Evolutionary conservation across 2,329 filamentous ascomycete species (phyloP), one percentile per base, ranked within the genome.

Genomic region (Periconia macrospinosa): DNA sequence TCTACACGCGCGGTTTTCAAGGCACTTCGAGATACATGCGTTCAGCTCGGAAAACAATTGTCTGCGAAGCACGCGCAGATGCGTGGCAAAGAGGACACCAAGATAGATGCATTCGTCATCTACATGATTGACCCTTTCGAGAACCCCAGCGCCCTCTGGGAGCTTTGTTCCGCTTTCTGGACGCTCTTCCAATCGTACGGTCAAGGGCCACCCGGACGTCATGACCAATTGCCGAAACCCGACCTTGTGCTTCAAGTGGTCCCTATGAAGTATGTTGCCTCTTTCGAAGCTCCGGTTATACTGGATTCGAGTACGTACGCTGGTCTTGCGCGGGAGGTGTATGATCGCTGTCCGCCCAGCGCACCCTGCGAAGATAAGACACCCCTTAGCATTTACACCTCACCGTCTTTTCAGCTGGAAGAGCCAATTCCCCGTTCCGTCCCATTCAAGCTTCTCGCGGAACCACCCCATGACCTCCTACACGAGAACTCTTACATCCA

Each of bases 401-500:
- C 88, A 0, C 87, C 90, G 2, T 86, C 89, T 0, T 85, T 94
- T 51, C 80, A 89, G 54, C 79, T 95, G 1, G 90, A 92, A 66
- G 84, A 87, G 58, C 78, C 84, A 0, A 76, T 89, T 3, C 89
- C 90, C 11, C 85, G 87, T 23, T 81, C 79, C 27, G 88, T 95
- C 49, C 88, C 90, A 47, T 94, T 95, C 74, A 89, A 90, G 68
- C 75, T 92, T 2, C 81, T 79, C 1, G 74, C 83, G 1, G 85
- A 83, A 14, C 87, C 89, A 2, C 90, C 89, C 0, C 83, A 85
- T 17, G 89, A 91, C 17, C 76, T 93, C 6, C 78, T 94, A 49
- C 84, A 88, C 51, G 90, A 94, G 68, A 91, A 92, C 59, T 89
- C 86, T 0, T 88, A 88, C 65, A 84, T 96, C 30, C 91, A 96